Conservation (phyloP, 345 rosid species). For the Nephelium lappaceum region DNA sequence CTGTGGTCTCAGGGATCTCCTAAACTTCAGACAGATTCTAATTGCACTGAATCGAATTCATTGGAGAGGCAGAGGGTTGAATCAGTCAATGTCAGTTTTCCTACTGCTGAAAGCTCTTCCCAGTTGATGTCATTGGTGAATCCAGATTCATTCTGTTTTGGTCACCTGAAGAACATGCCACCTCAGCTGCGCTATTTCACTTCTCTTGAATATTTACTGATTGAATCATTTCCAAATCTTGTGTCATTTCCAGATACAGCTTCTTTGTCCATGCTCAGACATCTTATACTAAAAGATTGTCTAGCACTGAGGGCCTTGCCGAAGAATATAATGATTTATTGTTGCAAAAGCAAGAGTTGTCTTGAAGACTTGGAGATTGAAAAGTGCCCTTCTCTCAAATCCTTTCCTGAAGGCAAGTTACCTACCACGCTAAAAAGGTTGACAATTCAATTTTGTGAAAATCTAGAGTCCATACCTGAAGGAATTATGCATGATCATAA, state of each 20-base stretch:
- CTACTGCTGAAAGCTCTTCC: neutral
- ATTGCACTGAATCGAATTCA: too few species aligned
- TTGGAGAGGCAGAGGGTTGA: too few species aligned
- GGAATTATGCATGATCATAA: neutral
- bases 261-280: neutral
- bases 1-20: too few species aligned
- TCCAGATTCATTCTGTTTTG: neutral
- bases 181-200: neutral
- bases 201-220: neutral
- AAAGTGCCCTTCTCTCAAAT: neutral
- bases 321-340: neutral
- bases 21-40: too few species aligned
- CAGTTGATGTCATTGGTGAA: neutral
- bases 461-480: neutral
- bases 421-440: neutral
- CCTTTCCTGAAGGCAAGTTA: neutral
- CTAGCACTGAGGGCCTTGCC: neutral
- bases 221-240: neutral
- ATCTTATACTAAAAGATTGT: neutral
- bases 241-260: neutral
- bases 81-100: neutral
- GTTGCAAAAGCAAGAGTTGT: too few species aligned
- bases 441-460: neutral
- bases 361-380: neutral
- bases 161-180: too few species aligned